Evolutionary conservation across 2,329 filamentous ascomycete species (phyloP).

Genomic region (Phoma sp.): DNA sequence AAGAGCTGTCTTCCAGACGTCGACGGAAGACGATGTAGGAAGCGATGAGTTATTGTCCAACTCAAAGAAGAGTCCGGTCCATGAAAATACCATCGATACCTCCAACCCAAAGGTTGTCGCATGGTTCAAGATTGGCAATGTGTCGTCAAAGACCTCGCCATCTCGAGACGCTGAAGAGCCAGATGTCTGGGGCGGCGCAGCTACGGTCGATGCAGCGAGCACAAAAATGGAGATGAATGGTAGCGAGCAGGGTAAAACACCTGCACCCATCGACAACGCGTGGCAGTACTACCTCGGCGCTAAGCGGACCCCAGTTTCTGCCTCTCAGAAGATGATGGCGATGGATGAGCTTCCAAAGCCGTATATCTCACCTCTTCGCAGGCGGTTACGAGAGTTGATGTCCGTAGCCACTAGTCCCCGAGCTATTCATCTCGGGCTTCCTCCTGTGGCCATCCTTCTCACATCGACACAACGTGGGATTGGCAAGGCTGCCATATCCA

Average conservation of each 20-base stretch:
- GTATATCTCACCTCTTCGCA: constrained; percentile 53
- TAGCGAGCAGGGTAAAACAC: constrained; percentile 80
- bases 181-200: constrained; percentile 83
- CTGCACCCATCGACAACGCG: constrained; percentile 73
- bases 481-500: constrained; percentile 82
- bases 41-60: constrained; percentile 60
- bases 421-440: constrained; percentile 84
- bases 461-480: constrained; percentile 93
- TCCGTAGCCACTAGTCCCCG: constrained; percentile 86
- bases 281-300: constrained; percentile 92
- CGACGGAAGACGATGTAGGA: constrained; percentile 72
- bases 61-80: constrained; percentile 44
- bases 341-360: constrained; percentile 49
- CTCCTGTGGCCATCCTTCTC: constrained; percentile 84
- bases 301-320: constrained; percentile 66
- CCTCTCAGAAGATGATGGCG: constrained; percentile 63
- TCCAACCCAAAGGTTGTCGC: constrained; percentile 62
- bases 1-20: constrained; percentile 75
- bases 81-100: constrained; percentile 18
- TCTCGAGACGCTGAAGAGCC: constrained; percentile 66
- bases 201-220: constrained; percentile 81
- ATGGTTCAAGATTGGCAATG: constrained; percentile 89
- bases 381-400: constrained; percentile 81
- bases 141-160: constrained; percentile 52
- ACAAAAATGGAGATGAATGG: constrained; percentile 93